phyloP scores from a whole-genome alignment of 2,329 filamentous ascomycete genomes.

The Bipolaris oryzae region DNA sequence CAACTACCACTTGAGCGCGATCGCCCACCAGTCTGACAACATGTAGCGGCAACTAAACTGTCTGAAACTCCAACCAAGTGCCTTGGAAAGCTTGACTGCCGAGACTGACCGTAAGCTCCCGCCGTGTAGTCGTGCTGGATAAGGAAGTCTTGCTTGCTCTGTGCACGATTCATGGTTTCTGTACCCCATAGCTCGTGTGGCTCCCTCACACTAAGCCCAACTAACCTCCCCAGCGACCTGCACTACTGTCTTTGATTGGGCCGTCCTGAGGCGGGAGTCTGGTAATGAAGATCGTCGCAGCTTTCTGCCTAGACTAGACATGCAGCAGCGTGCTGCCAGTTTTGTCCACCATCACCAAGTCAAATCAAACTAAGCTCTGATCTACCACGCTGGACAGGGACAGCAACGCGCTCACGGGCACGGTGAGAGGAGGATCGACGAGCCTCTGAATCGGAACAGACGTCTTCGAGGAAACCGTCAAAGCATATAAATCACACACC shows the following conservation, averaged over 20 bases:
- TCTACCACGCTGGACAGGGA: background rate
- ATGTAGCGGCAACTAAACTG: background rate
- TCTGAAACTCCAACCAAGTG: background rate
- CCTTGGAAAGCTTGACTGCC: conserved; percentile 6
- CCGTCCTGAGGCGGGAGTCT: background rate
- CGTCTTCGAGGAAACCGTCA: background rate
- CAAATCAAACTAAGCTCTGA: background rate
- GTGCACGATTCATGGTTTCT: background rate
- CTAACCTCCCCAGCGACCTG: background rate
- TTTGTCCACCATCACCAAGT: background rate
- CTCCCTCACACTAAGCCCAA: background rate
- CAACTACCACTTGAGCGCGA: background rate
- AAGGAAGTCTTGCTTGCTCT: background rate
- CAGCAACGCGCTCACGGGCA: background rate
- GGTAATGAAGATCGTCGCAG: conserved; percentile 8
- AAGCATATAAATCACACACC: conserved; percentile 7
- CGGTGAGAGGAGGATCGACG: conserved; percentile 3
- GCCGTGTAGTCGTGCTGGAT: background rate
- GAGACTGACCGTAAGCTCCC: background rate
- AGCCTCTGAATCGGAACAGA: conserved; percentile 1
- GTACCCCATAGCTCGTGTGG: conserved; percentile 5
- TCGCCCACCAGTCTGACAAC: background rate
- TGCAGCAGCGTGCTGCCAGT: background rate
- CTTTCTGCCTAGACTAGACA: background rate
- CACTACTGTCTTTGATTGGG: background rate